These are phyloP conservation scores for Apiotrichum akiyoshidainum DNA, from an alignment of 1,284 basidiomycete genomes.

Conservation along the genomic window DNA sequence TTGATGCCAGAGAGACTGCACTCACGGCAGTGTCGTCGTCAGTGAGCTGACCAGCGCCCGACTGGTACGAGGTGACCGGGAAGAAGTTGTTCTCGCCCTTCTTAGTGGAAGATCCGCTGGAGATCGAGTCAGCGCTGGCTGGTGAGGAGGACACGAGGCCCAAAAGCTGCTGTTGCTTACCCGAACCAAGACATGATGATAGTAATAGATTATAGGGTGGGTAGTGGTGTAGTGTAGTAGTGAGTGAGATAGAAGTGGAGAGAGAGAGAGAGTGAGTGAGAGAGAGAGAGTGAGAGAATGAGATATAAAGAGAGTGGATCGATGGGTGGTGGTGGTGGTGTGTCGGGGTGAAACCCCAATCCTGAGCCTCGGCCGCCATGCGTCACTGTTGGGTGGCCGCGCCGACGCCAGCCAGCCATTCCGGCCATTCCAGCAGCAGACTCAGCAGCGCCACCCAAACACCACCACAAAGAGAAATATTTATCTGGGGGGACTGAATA, in stretches of 20 bases:
- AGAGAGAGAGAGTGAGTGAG: too few species aligned
- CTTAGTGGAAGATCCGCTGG: background rate
- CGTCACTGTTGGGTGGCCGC: too few species aligned
- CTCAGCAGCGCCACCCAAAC: too few species aligned
- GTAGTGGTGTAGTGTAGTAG: background rate
- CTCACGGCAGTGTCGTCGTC: constrained; percentile 47
- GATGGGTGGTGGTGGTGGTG: too few species aligned
- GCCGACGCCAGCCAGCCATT: too few species aligned
- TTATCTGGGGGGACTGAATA: too few species aligned
- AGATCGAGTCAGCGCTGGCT: background rate
- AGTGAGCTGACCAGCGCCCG: constrained; percentile 40
- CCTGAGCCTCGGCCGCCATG: too few species aligned
- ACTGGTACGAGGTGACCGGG: constrained; percentile 60
- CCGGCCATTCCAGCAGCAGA: too few species aligned
- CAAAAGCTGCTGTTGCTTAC: background rate
- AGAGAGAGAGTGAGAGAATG: too few species aligned
- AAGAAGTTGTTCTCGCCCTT: constrained; percentile 59
- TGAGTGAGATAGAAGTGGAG: background rate
- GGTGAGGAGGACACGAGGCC: background rate
- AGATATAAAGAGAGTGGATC: too few species aligned
- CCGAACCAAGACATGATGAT: constrained; percentile 18
- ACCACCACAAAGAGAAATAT: too few species aligned
- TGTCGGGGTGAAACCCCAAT: too few species aligned
- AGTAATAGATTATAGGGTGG: background rate
- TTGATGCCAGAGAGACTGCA: background rate